Base-by-base conservation (phyloP, 169 alveolate species). In the Plasmodium gaboni region DNA sequence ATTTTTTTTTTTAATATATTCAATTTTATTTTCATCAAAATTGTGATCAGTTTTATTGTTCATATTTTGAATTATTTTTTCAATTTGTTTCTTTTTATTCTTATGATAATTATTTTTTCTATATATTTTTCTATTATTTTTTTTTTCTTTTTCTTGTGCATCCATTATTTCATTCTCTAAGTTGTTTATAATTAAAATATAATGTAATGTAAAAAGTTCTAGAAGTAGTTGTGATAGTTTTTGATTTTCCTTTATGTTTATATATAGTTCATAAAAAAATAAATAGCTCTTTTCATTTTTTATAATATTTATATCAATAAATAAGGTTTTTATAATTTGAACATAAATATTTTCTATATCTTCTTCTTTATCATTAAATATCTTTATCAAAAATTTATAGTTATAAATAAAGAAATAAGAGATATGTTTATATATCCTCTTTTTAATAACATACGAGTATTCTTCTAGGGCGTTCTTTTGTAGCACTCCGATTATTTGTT, bases 291-390 rank as follows among this genome's bases (percentile, higher is more conserved):
- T n/a, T n/a, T 70, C 26, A 12, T 60, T 69, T 71, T 69, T 65
- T 50, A 83, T 17, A n/a, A 83, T 85, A 5, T 46, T 63, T 24
- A 85, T 70, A 32, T 85, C 92, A 15, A 85, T 60, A 63, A 70
- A 85, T n/a, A 85, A 51, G 2, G 71, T 28, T 42, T 38, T 57
- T 42, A 73, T 85, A 38, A 68, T 57, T 0, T 85, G 46, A 42
- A 70, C 13, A 51, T 85, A 85, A 13, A 85, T 42, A 22, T 60
- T 8, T 13, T 85, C 87, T 6, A 85, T 9, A 15, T 24, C 73
- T 5, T 67, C 15, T 12, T 85, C 87, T 7, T 19, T 26, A 2
- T 51, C 51, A 2, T 15, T 38, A 63, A 38, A 85, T 60, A 28
- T 60, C 28, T 44, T 55, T 46, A 59, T 51, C 17, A 85, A 51